phyloP scores from a whole-genome alignment of 2,329 filamentous ascomycete species.

The Phialophora expanda region DNA sequence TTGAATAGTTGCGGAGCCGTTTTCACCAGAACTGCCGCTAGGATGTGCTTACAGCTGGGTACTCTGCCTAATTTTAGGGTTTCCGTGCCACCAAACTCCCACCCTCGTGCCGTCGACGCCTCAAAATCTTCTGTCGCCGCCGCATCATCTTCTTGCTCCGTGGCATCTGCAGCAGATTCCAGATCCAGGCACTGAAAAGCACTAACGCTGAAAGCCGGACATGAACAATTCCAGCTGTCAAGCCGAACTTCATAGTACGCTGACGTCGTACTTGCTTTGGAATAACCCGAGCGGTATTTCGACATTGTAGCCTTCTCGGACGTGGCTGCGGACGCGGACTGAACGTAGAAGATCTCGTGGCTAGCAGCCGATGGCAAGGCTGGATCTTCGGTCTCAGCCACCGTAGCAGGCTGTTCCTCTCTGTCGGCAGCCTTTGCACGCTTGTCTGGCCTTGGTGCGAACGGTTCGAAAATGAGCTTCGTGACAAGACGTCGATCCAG shows the following conservation, averaged over 20 bases:
- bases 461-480: slow-evolving; percentile 50
- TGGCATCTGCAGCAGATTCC: neutral
- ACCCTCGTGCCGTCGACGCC: slow-evolving; percentile 31
- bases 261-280: slow-evolving; percentile 33
- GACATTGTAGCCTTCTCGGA: slow-evolving; percentile 19
- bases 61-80: slow-evolving; percentile 45
- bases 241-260: slow-evolving; percentile 73
- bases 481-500: slow-evolving; percentile 78
- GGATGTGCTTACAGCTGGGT: slow-evolving; percentile 82
- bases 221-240: slow-evolving; percentile 83
- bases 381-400: neutral
- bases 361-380: too few relatives aligned
- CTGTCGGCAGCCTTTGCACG: neutral
- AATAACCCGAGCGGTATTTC: neutral
- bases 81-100: slow-evolving; percentile 48
- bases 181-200: slow-evolving; percentile 59
- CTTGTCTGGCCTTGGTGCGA: neutral
- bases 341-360: slow-evolving; percentile 64
- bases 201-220: slow-evolving; percentile 79
- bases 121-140: neutral
- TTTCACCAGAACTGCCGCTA: slow-evolving; percentile 79
- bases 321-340: slow-evolving; percentile 59
- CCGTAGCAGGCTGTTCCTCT: neutral
- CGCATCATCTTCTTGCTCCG: slow-evolving; percentile 27
- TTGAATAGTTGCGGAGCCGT: slow-evolving; percentile 65